Base-by-base conservation (phyloP, 2,329 filamentous ascomycete species). In the Stenocarpella maydis region DNA sequence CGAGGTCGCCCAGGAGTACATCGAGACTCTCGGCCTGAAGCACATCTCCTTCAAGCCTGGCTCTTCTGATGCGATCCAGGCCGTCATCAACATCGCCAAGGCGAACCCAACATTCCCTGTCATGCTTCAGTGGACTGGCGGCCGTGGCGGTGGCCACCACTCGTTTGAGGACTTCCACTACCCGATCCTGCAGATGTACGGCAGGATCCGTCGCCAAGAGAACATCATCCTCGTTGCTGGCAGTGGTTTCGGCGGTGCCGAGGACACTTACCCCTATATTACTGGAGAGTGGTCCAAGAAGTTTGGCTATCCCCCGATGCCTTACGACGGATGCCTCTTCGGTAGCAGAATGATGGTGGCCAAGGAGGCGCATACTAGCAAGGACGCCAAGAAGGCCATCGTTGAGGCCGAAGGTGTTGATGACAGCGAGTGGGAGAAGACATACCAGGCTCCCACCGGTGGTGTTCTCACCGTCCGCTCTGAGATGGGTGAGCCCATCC, bases 401-500 rank as follows among this genome's bases (percentile, higher is more conserved):
- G 91, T 93, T 47, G 93, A 95, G 71, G 94, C 95, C 4, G 88
- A 90, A 71, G 95, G 95, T 78, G 85, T 97, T 43, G 91, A 92
- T 63, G 94, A 98, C 77, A 81, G 80, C 71, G 87, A 95, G 74
- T 98, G 95, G 95, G 94, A 97, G 82, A 91, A 95, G 82, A 97
- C 94, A 6, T 97, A 97, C 85, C 94, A 95, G 83, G 93, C 93
- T 21, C 87, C 94, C 31, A 92, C 95, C 69, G 96, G 96, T 76
- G 96, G 96, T 79, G 90, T 99, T 72, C 95, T 99, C 76, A 99
- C 96, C 34, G 96, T 99, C 60, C 90, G 94, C 73, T 99, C 96
- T 1, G 96, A 99, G 83, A 99, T 99, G 97, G 97, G 96, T 54
- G 96, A 99, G 85, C 97, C 96, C 7, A 99, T 99, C 72, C 96